A percentile compares a stretch with the other conserved stretches of the same genome.
Evolutionary conservation across 2,329 filamentous ascomycete genomes (phyloP).

Genomic region (Penicillium sp.): DNA sequence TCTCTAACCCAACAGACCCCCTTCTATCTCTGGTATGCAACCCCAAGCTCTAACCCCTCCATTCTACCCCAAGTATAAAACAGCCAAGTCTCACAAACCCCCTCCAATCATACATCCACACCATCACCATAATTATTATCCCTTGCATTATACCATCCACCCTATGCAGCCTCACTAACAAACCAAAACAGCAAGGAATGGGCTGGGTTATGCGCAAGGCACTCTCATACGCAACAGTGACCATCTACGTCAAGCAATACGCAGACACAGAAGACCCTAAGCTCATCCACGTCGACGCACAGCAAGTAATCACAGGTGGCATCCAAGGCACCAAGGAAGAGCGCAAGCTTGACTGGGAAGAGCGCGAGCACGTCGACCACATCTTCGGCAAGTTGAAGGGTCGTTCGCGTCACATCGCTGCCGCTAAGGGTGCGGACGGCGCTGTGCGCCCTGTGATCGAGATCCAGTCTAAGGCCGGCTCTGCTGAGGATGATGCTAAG

Average conservation of each 20-base stretch:
- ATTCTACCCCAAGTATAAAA: not conserved
- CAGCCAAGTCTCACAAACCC: not conserved
- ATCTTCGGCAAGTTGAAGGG: slow-evolving; percentile 73
- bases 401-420: slow-evolving; percentile 52
- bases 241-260: slow-evolving; percentile 61
- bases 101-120: not conserved
- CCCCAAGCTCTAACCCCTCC: slow-evolving; percentile 2
- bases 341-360: slow-evolving; percentile 57
- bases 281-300: slow-evolving; percentile 65
- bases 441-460: slow-evolving; percentile 37
- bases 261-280: slow-evolving; percentile 40
- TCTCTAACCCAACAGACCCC: slow-evolving; percentile 67
- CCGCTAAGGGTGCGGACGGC: slow-evolving; percentile 35
- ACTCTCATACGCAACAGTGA: slow-evolving; percentile 67
- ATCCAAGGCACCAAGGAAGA: slow-evolving; percentile 64
- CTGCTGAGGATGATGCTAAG: slow-evolving; percentile 39
- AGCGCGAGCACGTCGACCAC: slow-evolving; percentile 69
- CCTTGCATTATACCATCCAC: not conserved
- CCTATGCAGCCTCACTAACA: slow-evolving; percentile 9
- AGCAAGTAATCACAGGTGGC: slow-evolving; percentile 68
- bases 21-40: slow-evolving; percentile 60
- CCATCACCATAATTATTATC: not conserved
- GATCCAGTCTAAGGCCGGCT: slow-evolving; percentile 38
- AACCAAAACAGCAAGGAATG: slow-evolving; percentile 58
- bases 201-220: slow-evolving; percentile 71